These are phyloP conservation scores for Gossypium australe DNA, from an alignment of 345 rosid species.

Conservation along the genomic window DNA sequence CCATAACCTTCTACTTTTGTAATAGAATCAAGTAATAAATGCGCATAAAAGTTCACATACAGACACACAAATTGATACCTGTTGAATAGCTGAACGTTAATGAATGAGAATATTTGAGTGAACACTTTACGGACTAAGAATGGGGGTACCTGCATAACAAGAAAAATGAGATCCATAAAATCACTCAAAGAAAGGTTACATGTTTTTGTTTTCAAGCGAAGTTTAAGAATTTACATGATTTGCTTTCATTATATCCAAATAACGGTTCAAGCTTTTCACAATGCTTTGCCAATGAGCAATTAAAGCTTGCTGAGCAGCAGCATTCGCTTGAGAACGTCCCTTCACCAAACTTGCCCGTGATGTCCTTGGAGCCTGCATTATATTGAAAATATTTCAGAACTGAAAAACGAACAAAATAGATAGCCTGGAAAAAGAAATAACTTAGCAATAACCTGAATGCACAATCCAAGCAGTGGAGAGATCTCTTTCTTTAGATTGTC, in stretches of 20 bases:
- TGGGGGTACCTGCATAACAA: conserved; percentile 73
- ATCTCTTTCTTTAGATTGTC: conserved; percentile 96
- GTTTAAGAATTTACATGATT: conserved; percentile 56
- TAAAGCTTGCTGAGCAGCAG: conserved; percentile 93
- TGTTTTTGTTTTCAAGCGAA: conserved; percentile 4
- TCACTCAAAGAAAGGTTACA: conserved; percentile 11
- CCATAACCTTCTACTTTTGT: background rate
- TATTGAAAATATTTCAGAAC: conserved; percentile 8
- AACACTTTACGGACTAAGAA: conserved; percentile 85
- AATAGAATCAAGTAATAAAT: background rate
- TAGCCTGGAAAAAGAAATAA: conserved; percentile 2
- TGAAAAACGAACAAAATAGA: conserved; percentile 13
- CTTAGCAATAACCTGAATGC: conserved; percentile 73
- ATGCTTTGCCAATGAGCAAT: conserved; percentile 99
- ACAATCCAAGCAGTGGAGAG: conserved; percentile 87
- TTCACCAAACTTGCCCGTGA: conserved; percentile 90
- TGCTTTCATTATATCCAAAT: conserved; percentile 61
- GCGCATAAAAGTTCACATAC: background rate
- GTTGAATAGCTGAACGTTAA: conserved; percentile 95
- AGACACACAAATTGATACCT: conserved; percentile 38
- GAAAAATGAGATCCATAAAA: conserved; percentile 10
- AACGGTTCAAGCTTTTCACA: conserved; percentile 77
- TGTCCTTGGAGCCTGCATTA: conserved; percentile 86
- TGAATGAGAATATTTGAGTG: conserved; percentile 94
- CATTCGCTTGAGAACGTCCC: conserved; percentile 96